Percentiles rank a stretch among this genome's conserved stretches.
Evolutionary conservation across 371 early-diverging fungal species (phyloP).

Genomic region (Mucor saturninus): DNA sequence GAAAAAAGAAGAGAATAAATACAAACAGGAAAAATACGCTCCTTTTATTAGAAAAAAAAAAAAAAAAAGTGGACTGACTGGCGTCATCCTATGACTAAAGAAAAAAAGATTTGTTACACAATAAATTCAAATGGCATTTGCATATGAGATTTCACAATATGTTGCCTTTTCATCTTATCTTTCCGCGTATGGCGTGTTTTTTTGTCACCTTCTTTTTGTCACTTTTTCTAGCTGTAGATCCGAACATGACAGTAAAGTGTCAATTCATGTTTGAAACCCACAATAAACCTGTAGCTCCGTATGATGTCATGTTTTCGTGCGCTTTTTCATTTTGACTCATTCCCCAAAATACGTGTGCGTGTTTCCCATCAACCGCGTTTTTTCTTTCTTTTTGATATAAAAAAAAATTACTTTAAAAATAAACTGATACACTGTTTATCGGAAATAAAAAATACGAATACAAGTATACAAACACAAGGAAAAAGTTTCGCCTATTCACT

Average conservation of each 20-base stretch:
- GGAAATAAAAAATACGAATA: too few relatives aligned
- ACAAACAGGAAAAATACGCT: conserved; percentile 4
- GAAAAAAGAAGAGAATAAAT: conserved; percentile 1
- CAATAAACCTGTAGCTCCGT: background rate
- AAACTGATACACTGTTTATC: too few relatives aligned
- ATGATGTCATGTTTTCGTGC: conserved; percentile 1
- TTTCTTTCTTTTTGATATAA: background rate
- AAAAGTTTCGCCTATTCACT: too few relatives aligned
- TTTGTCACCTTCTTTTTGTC: background rate
- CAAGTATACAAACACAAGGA: too few relatives aligned
- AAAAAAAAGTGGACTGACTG: background rate
- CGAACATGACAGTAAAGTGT: background rate
- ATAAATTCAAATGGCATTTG: background rate
- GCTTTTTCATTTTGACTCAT: background rate
- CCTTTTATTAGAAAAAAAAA: background rate
- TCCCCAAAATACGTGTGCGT: too few relatives aligned
- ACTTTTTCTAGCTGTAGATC: background rate
- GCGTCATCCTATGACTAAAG: background rate
- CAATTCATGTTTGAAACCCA: background rate
- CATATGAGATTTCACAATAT: background rate
- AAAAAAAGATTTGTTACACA: background rate
- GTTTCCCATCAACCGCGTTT: background rate
- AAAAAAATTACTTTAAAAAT: too few relatives aligned
- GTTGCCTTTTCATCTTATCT: background rate
- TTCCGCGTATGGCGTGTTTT: background rate